Evolutionary conservation across 352 stramenopile species (phyloP), one percentile per base, ranked within the genome.

Genomic region (Phytopythium ostracodes): DNA sequence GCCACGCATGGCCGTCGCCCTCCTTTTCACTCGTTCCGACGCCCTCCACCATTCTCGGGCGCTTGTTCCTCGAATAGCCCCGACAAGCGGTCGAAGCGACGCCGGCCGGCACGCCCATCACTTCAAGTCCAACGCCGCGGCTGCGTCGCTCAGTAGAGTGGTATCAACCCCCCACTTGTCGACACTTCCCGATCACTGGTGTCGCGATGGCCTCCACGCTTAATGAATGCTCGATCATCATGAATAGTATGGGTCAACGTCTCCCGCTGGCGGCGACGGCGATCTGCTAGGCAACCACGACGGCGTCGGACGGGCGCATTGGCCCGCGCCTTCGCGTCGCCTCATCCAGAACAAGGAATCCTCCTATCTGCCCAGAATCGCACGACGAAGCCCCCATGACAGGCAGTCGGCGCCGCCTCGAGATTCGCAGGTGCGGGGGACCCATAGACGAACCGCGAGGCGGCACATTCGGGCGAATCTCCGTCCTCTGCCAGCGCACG

Each of bases 1-100:
- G 74, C 84, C 84, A 91, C 29, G 73, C 43, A 1, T 59, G 46
- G 8, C 61, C 64, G 33, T 64, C 17, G 38, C 7, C 25, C n/a
- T 17, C 15, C 2, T n/a, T n/a, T n/a, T n/a, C 55, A 3, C 20
- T 0, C 24, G 11, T n/a, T 8, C 2, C n/a, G 42, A 22, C 18
- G 40, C 12, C 2, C 9, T 60, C 29, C 0, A 9, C 7, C 12
- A 36, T 33, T 3, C 7, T 7, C 4, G 29, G 7, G 29, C 29
- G 25, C 18, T 20, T 35, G 20, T 22, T 36, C 36, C 22, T 59
- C 27, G 27, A 43, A 56, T 25, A 36, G n/a, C 49, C 18, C 44
- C n/a, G 33, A n/a, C n/a, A 7, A 15, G 12, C 11, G n/a, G 46
- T 14, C 47, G 25, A 54, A 54, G 25, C 36, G 47, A 25, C 46